phyloP scores from a whole-genome alignment of 768 basidiomycete genomes.

The Ramaria sp. region DNA sequence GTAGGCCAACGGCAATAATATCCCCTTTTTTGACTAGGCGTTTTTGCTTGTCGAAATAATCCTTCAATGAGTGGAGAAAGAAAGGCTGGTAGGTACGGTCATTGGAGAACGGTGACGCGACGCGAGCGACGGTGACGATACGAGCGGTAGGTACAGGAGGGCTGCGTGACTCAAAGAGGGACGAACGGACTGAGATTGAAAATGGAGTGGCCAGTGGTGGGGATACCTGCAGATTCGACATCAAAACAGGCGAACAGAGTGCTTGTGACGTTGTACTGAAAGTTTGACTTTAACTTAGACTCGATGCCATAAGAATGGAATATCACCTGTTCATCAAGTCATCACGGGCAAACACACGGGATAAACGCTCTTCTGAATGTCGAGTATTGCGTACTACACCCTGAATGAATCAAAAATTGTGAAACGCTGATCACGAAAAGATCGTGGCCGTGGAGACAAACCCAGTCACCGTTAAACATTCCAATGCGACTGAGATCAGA shows the following conservation, averaged over 20 bases:
- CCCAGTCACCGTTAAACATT: slow-evolving; percentile 70
- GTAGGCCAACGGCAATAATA: slow-evolving; percentile 52
- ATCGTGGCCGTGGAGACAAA: slow-evolving; percentile 21
- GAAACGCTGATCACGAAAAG: neutral
- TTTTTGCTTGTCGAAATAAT: slow-evolving; percentile 43
- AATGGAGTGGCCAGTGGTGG: slow-evolving; percentile 15
- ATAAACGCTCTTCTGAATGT: slow-evolving; percentile 35
- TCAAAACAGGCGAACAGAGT: slow-evolving; percentile 37
- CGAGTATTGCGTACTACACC: slow-evolving; percentile 34
- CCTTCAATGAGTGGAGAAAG: slow-evolving; percentile 50
- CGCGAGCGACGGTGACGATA: slow-evolving; percentile 64
- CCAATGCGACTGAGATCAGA: slow-evolving; percentile 57
- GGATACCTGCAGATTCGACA: slow-evolving; percentile 37
- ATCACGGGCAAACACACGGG: slow-evolving; percentile 47
- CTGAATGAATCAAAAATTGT: slow-evolving; percentile 24
- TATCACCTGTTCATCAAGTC: slow-evolving; percentile 18
- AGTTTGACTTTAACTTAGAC: neutral
- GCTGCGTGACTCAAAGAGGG: slow-evolving; percentile 47
- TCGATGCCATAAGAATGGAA: slow-evolving; percentile 15
- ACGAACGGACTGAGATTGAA: slow-evolving; percentile 32
- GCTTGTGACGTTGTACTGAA: slow-evolving; percentile 13
- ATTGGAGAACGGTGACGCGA: slow-evolving; percentile 63
- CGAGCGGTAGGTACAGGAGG: slow-evolving; percentile 59
- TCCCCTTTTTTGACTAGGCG: slow-evolving; percentile 66
- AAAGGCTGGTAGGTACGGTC: slow-evolving; percentile 51